These are phyloP conservation scores for Salix koriyanagi DNA, from an alignment of 345 rosid species.

Conservation along the genomic window DNA sequence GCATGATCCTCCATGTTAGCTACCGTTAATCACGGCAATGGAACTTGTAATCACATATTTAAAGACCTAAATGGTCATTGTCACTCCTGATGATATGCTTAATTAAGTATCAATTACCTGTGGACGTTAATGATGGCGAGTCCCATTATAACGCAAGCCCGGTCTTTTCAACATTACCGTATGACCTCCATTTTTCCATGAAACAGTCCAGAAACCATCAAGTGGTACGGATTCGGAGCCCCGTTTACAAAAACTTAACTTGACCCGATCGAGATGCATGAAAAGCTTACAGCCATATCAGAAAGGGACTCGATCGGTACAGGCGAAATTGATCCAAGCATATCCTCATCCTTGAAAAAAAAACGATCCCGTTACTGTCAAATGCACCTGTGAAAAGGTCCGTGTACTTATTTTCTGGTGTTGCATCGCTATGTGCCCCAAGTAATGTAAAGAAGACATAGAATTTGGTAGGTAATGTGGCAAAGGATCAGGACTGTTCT, in stretches of 20 bases:
- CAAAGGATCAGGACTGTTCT: background rate
- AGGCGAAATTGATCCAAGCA: too few species aligned
- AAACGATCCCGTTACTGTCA: too few species aligned
- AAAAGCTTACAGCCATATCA: too few species aligned
- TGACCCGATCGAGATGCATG: too few species aligned
- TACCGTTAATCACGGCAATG: slow-evolving; percentile 4
- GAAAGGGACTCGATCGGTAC: too few species aligned
- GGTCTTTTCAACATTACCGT: background rate
- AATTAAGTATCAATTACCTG: too few species aligned
- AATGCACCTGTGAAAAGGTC: background rate
- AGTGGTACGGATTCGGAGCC: background rate
- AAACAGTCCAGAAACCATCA: background rate
- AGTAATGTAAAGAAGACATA: background rate
- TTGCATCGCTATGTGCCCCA: background rate
- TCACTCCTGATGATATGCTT: background rate
- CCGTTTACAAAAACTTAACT: too few species aligned
- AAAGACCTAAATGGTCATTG: background rate
- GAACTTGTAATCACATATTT: background rate
- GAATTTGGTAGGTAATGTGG: background rate
- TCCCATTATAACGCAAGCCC: background rate
- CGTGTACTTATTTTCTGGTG: too few species aligned
- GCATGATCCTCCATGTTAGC: slow-evolving; percentile 11
- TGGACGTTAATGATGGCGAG: too few species aligned
- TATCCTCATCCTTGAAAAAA: too few species aligned
- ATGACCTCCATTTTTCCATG: background rate